phyloP scores from a whole-genome alignment of 768 basidiomycete genomes.

The Russula sp. region DNA sequence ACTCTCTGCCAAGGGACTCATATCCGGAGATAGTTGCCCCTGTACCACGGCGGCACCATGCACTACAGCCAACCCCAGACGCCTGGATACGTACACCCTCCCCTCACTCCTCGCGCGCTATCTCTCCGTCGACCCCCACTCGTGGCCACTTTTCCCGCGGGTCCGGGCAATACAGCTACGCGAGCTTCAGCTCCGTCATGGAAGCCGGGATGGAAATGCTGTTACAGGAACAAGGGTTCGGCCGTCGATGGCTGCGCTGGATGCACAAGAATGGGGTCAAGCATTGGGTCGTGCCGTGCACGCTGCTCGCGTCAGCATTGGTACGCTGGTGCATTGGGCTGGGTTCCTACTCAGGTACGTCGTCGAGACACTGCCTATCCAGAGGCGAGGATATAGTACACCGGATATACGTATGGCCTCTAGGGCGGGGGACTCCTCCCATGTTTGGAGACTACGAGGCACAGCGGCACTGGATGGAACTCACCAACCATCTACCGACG shows the following conservation, averaged over 20 bases:
- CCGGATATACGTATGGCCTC: neutral
- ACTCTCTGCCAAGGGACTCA: slow-evolving; percentile 1
- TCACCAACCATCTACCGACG: slow-evolving; percentile 70
- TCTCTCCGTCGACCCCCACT: slow-evolving; percentile 28
- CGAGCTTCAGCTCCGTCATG: slow-evolving; percentile 40
- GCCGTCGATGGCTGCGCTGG: slow-evolving; percentile 64
- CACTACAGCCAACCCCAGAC: slow-evolving; percentile 11
- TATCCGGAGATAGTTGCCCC: slow-evolving; percentile 13
- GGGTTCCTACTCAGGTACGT: slow-evolving; percentile 77
- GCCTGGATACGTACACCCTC: slow-evolving; percentile 18
- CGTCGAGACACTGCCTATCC: too few relatives aligned
- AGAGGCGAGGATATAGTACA: neutral
- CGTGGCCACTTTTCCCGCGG: slow-evolving; percentile 60
- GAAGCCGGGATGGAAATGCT: slow-evolving; percentile 30
- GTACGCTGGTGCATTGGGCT: slow-evolving; percentile 67
- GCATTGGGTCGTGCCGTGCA: slow-evolving; percentile 49
- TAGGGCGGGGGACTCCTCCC: slow-evolving; percentile 65
- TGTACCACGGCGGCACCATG: slow-evolving; percentile 10
- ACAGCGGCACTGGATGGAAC: slow-evolving; percentile 93
- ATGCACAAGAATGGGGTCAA: slow-evolving; percentile 65
- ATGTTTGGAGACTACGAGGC: slow-evolving; percentile 93
- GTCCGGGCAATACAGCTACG: slow-evolving; percentile 30
- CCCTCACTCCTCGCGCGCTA: slow-evolving; percentile 3
- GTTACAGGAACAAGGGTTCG: slow-evolving; percentile 36
- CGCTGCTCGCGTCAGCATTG: slow-evolving; percentile 45